Conservation (phyloP, 805 yeast genomes). For the Kuraishia floccosa region DNA sequence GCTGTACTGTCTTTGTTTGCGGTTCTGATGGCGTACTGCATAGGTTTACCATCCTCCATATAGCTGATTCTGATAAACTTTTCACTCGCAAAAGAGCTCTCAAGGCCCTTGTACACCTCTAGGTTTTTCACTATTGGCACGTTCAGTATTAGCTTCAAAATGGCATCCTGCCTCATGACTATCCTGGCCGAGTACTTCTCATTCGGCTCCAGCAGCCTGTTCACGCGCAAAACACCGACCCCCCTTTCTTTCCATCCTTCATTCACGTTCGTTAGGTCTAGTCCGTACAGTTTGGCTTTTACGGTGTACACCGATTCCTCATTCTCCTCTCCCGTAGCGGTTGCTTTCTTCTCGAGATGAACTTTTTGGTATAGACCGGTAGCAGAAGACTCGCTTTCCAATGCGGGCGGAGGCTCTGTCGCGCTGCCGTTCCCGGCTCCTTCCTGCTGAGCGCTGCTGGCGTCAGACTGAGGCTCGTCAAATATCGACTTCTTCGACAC, state of each 20-base stretch:
- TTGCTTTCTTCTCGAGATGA: conserved; percentile 45
- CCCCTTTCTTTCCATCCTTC: conserved; percentile 97
- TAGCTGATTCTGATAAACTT: conserved; percentile 72
- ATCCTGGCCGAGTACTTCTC: conserved; percentile 41
- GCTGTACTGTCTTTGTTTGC: conserved; percentile 50
- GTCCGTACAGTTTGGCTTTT: conserved; percentile 68
- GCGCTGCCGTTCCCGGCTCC: too few species aligned
- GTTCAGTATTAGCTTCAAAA: conserved; percentile 73
- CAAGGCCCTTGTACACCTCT: conserved; percentile 67
- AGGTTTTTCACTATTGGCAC: conserved; percentile 52
- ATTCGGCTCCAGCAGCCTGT: conserved; percentile 22
- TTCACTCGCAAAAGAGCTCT: conserved; percentile 74
- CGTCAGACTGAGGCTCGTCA: conserved; percentile 18
- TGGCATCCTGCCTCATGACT: conserved; percentile 86
- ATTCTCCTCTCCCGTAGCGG: conserved; percentile 84
- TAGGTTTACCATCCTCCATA: conserved; percentile 52
- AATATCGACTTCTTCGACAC: conserved; percentile 45
- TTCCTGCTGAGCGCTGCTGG: conserved; percentile 10
- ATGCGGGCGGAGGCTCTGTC: conserved; percentile 10
- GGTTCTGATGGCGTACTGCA: conserved; percentile 75
- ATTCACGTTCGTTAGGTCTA: conserved; percentile 51
- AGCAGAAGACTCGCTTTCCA: conserved; percentile 16
- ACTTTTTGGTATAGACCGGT: conserved; percentile 38
- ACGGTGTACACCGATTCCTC: conserved; percentile 61
- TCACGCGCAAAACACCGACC: conserved; percentile 76